Evolutionary conservation across 1,139 yeast genomes (phyloP).

Genomic region (Geotrichum fermentans): DNA sequence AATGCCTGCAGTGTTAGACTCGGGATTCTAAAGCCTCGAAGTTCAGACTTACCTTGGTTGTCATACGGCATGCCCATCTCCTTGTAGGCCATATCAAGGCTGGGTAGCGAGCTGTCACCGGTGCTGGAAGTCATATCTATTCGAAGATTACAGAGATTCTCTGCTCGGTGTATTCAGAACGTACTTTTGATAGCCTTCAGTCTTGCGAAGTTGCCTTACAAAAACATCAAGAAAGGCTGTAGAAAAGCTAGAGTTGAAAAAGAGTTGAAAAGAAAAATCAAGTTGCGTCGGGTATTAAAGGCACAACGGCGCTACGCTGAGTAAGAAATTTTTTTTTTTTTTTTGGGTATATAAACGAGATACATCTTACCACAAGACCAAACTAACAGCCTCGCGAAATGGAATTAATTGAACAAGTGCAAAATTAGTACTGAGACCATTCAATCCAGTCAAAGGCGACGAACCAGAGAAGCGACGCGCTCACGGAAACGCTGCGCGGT

Average conservation of each 20-base stretch:
- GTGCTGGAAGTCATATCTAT: conserved; percentile 1
- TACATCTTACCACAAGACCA: too few species aligned
- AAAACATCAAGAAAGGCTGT: too few species aligned
- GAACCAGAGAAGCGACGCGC: conserved; percentile 96
- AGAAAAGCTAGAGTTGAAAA: not conserved
- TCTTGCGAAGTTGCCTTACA: too few species aligned
- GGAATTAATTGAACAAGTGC: too few species aligned
- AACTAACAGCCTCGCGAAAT: too few species aligned
- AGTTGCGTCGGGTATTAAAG: conserved; percentile 7
- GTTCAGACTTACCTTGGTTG: not conserved
- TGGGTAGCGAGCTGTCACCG: not conserved
- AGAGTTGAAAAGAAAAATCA: not conserved
- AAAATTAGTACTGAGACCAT: conserved; percentile 85
- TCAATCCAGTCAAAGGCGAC: conserved; percentile 89
- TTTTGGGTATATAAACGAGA: not conserved
- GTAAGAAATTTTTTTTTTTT: not conserved
- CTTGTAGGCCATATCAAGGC: conserved; percentile 3
- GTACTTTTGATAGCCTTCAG: too few species aligned
- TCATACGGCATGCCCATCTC: not conserved
- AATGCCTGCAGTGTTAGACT: not conserved
- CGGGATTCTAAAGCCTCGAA: not conserved
- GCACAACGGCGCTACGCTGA: conserved; percentile 7
- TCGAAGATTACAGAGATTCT: not conserved
- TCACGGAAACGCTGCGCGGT: conserved; percentile 86
- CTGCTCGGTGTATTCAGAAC: not conserved